A percentile compares a stretch with the other conserved stretches of the same genome.
phyloP scores from a whole-genome alignment of 148 eudicot genomes.

The Vaccinium myrtillus region DNA sequence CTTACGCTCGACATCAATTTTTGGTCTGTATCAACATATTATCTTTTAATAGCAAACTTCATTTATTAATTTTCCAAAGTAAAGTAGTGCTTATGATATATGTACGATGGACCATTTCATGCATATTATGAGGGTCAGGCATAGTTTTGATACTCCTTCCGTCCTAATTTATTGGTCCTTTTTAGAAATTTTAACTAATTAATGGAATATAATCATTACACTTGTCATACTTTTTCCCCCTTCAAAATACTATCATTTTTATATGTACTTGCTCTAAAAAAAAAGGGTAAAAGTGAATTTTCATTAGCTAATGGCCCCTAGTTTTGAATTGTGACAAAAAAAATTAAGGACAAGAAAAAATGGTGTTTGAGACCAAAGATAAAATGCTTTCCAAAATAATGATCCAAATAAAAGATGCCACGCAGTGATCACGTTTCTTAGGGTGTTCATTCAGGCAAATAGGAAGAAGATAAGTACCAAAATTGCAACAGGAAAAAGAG shows the following conservation, averaged over 20 bases:
- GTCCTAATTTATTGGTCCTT: no score
- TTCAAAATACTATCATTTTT: no score
- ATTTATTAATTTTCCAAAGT: neutral
- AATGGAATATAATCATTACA: no score
- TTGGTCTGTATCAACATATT: neutral
- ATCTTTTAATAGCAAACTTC: neutral
- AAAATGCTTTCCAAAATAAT: neutral
- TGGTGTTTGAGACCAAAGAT: no score
- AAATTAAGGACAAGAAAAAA: no score
- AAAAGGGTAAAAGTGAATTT: no score
- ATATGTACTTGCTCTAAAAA: no score
- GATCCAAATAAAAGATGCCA: neutral
- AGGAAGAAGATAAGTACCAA: neutral
- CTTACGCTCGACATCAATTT: neutral
- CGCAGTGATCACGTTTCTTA: neutral
- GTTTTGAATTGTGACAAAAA: no score
- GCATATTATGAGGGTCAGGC: neutral
- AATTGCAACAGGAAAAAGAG: neutral
- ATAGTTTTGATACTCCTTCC: no score
- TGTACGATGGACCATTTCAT: neutral
- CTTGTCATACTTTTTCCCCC: no score
- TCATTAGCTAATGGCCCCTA: no score
- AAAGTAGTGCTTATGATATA: neutral
- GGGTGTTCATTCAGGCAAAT: neutral
- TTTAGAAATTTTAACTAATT: no score